Evolutionary conservation across 371 early-diverging fungal species (phyloP), one percentile per base, ranked within the genome.

Genomic region (Chytridium lagenaria): DNA sequence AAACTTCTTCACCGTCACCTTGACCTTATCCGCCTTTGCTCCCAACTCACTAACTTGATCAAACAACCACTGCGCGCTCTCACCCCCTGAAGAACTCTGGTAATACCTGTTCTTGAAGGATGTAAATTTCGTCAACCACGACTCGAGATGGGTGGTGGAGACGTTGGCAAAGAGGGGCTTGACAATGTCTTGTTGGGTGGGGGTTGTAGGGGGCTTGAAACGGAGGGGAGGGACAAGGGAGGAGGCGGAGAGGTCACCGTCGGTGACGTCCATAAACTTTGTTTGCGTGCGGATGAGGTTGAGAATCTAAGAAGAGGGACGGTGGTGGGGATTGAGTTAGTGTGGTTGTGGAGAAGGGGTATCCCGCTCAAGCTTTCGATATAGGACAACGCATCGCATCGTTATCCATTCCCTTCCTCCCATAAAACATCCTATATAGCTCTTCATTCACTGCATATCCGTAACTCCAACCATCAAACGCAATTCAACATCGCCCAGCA

Each of bases 41-140:
- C 87, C 84, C 1, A 76, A 44, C 19, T 77, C 83, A 51, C 77
- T 61, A 37, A 92, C 81, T 74, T 91, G 88, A 33, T 81, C 76
- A 72, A 85, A 80, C 59, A 98, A 83, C 94, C 94, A 98, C 69
- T 89, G 80, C 23, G 90, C 87, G 19, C 95, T 90, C 57, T 91
- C 73, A 44, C 51, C 64, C 34, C 86, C 86, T 7, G 73, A 69
- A 71, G 51, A 63, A 84, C 85, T 28, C 79, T 92, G 90, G 85
- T 94, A 98, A 82, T 96, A 97, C 22, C 98, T 90, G 72, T 89
- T 98, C 66, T 89, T 85, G 90, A 96, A 96, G 37, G 77, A 79
- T 0, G 93, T 91, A 69, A 97, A 93, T 31, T 81, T 83, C 12
- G 81, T 84, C 71, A 97, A 78, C 37, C 86, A 85, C 2, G 80